Conservation (phyloP, 1,284 basidiomycete species). For the Boletus hoseneyae region DNA sequence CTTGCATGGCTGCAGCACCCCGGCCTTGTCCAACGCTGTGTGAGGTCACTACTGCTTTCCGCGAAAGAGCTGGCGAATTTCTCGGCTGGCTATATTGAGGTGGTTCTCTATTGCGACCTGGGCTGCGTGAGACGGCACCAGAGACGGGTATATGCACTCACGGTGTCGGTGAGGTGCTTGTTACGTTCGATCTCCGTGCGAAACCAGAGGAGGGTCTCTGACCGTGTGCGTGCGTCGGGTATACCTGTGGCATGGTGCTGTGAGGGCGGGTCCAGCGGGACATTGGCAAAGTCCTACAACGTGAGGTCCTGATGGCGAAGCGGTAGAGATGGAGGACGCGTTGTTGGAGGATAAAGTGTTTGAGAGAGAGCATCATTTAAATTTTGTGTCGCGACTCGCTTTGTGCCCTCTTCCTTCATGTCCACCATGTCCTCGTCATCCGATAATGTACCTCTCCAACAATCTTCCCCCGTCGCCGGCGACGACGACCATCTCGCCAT, state of each 20-base stretch:
- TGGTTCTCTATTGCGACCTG: slow-evolving; percentile 49
- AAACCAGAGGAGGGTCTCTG: slow-evolving; percentile 69
- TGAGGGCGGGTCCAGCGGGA: slow-evolving; percentile 4
- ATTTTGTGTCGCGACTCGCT: slow-evolving; percentile 23
- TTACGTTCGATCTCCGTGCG: slow-evolving; percentile 68
- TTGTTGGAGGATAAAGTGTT: slow-evolving; percentile 70
- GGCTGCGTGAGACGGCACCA: slow-evolving; percentile 12
- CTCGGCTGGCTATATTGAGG: slow-evolving; percentile 48
- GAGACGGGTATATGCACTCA: slow-evolving; percentile 29
- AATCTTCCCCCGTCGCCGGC: slow-evolving; percentile 20
- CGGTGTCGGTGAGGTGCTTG: slow-evolving; percentile 53
- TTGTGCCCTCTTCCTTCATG: slow-evolving; percentile 16
- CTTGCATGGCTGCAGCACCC: background rate
- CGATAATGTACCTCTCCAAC: slow-evolving; percentile 19
- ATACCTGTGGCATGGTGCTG: slow-evolving; percentile 45
- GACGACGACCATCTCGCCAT: slow-evolving; percentile 22
- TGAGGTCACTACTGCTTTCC: background rate
- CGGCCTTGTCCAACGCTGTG: too few species aligned
- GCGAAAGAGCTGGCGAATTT: slow-evolving; percentile 50
- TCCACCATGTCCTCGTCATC: slow-evolving; percentile 32
- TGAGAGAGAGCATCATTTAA: slow-evolving; percentile 47
- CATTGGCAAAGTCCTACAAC: slow-evolving; percentile 42
- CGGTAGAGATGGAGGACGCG: slow-evolving; percentile 62
- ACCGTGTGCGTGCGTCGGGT: slow-evolving; percentile 53
- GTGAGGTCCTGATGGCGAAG: slow-evolving; percentile 60